phyloP scores from a whole-genome alignment of 805 yeast species.

The Candida parachauliodes region DNA sequence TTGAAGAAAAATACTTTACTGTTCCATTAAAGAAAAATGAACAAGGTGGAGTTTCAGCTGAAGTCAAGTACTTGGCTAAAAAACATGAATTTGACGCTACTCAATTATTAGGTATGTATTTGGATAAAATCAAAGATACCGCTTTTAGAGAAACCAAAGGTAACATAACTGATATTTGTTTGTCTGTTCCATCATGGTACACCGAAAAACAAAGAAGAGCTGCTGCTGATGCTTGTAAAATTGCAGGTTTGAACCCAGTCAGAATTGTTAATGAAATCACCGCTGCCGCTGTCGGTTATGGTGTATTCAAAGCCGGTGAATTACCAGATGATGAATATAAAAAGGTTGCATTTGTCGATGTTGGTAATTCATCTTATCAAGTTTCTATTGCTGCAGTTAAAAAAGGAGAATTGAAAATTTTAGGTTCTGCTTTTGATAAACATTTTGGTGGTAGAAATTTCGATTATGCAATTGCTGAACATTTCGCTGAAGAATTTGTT shows the following conservation, averaged over 20 bases:
- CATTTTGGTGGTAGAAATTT: conserved; percentile 98
- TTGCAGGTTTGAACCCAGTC: conserved; percentile 97
- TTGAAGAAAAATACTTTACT: conserved; percentile 72
- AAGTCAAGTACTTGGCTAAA: conserved; percentile 81
- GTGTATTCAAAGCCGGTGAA: conserved; percentile 91
- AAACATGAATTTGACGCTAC: conserved; percentile 77
- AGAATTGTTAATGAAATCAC: conserved; percentile 96
- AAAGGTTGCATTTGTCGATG: conserved; percentile 89
- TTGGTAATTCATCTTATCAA: conserved; percentile 94
- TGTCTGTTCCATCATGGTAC: conserved; percentile 97
- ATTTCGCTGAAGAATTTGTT: conserved; percentile 90
- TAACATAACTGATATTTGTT: conserved; percentile 79
- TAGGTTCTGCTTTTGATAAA: conserved; percentile 90
- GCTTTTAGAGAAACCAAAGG: conserved; percentile 80
- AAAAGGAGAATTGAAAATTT: conserved; percentile 92
- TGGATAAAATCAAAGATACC: conserved; percentile 82
- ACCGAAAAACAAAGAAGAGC: conserved; percentile 96
- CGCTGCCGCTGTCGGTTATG: conserved; percentile 99
- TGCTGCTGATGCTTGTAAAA: conserved; percentile 87
- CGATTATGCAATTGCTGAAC: conserved; percentile 90
- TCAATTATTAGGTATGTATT: conserved; percentile 92
- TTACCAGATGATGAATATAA: conserved; percentile 91
- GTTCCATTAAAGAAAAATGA: conserved; percentile 65
- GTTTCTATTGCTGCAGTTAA: conserved; percentile 87
- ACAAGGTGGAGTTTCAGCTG: conserved; percentile 76